phyloP scores from a whole-genome alignment of 2,329 filamentous ascomycete genomes.

The Monosporascus sp. region DNA sequence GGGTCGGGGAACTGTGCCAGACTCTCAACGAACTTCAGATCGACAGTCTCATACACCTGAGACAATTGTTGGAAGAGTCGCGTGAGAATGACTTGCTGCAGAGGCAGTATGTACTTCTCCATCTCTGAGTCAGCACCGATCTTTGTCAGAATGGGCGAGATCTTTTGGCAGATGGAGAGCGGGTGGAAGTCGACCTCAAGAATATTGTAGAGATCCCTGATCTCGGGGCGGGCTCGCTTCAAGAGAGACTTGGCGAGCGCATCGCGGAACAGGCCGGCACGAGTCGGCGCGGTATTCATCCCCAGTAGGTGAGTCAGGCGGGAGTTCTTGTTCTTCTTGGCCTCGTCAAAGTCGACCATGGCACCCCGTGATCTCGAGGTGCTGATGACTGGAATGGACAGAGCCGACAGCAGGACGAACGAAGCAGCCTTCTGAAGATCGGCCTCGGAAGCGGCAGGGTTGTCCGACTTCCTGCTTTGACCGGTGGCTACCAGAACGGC shows the following conservation, averaged over 20 bases:
- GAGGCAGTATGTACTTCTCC: slow-evolving; percentile 91
- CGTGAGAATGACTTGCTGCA: slow-evolving; percentile 97
- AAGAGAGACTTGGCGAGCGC: slow-evolving; percentile 91
- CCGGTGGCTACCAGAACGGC: slow-evolving; percentile 76
- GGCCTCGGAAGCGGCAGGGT: slow-evolving; percentile 80
- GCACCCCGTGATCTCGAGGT: slow-evolving; percentile 93
- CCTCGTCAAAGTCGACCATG: slow-evolving; percentile 94
- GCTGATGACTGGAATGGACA: slow-evolving; percentile 99
- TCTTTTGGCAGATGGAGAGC: slow-evolving; percentile 97
- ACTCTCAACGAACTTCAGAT: slow-evolving; percentile 86
- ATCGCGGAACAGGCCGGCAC: slow-evolving; percentile 89
- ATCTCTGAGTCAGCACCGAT: slow-evolving; percentile 93
- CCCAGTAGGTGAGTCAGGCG: slow-evolving; percentile 92
- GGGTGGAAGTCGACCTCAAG: slow-evolving; percentile 99
- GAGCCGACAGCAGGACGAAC: slow-evolving; percentile 88
- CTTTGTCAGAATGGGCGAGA: slow-evolving; percentile 89
- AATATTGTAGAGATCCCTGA: slow-evolving; percentile 96
- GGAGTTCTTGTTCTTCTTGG: slow-evolving; percentile 97
- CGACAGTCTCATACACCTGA: slow-evolving; percentile 97
- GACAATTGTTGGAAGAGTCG: slow-evolving; percentile 98
- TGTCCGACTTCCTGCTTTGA: slow-evolving; percentile 89
- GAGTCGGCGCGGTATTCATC: slow-evolving; percentile 85
- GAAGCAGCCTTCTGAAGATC: slow-evolving; percentile 93
- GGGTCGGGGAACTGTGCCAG: slow-evolving; percentile 95
- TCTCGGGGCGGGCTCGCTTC: slow-evolving; percentile 88